Conservation (phyloP, 1,284 basidiomycete species). For the Ustilago hordei region DNA sequence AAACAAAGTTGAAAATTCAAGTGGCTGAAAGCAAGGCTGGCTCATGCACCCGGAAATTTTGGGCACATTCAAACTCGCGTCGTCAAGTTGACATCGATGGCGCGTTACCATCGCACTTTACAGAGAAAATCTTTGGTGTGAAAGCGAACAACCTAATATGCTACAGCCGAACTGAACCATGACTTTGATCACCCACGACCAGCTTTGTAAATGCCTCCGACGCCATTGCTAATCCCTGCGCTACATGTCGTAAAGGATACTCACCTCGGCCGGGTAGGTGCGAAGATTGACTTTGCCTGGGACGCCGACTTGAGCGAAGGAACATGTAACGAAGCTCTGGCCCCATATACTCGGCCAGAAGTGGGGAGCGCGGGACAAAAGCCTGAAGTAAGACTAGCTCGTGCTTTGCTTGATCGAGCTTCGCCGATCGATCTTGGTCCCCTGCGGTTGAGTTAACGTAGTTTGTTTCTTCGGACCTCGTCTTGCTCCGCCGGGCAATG, state of each 20-base stretch:
- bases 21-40: not conserved
- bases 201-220: not conserved
- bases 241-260: not conserved
- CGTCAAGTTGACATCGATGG: constrained; percentile 9
- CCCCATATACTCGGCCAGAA: no score
- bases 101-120: not conserved
- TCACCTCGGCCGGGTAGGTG: not conserved
- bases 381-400: not conserved
- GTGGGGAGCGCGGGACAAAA: no score
- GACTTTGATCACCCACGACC: not conserved
- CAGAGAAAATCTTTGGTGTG: not conserved
- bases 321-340: not conserved
- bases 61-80: not conserved
- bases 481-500: not conserved
- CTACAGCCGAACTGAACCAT: not conserved
- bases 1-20: not conserved
- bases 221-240: not conserved
- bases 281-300: constrained; percentile 5
- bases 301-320: not conserved
- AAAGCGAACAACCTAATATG: not conserved
- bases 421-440: not conserved
- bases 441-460: not conserved
- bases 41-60: not conserved
- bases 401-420: not conserved
- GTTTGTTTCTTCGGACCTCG: constrained; percentile 6